Evolutionary conservation across 208 protist genomes (phyloP), one percentile per base, ranked within the genome.

Genomic region (Acanthamoeba royreba): DNA sequence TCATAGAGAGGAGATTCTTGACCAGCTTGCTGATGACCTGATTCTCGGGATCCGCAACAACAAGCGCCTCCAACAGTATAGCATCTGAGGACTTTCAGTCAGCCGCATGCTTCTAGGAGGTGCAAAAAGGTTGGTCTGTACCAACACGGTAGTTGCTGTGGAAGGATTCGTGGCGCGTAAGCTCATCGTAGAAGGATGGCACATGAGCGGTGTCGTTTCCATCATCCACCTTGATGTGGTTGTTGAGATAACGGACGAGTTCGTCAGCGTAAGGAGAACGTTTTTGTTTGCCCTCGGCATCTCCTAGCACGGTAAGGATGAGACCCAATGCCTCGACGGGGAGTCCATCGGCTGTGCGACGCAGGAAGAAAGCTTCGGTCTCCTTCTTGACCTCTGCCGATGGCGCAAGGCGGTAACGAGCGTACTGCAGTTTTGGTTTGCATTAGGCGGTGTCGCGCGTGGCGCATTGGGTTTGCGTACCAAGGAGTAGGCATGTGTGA

Each of bases 81-180:
- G 87, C 87, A 53, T 92, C 87, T 81, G 33, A n/a, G 1, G 33
- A 66, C 9, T 2, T 15, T 0, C 63, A 4, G 15, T 40, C 28
- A 42, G 13, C 5, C 42, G 72, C 40, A 45, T 5, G 63, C 35
- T 69, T 33, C n/a, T 69, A 31, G 58, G 5, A 42, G 4, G 42
- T 13, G 42, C 7, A 46, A 19, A 8, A 35, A 83, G 13, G 8
- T n/a, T n/a, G n/a, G n/a, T n/a, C n/a, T n/a, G n/a, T 46, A 90
- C 83, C 83, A 25, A 42, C 83, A 15, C 83, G 83, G 52, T 90
- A 66, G 83, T 90, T 90, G 83, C 83, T 90, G 53, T 90, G 83
- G 53, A 90, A 69, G 38, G 53, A 15, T 22, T 69, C 53, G 83
- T 90, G 83, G 38, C 83, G 83, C 25, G 83, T 47, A 52, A 90